Conservation (phyloP, 2,329 filamentous ascomycete genomes). For the Helminthosporium solani region DNA sequence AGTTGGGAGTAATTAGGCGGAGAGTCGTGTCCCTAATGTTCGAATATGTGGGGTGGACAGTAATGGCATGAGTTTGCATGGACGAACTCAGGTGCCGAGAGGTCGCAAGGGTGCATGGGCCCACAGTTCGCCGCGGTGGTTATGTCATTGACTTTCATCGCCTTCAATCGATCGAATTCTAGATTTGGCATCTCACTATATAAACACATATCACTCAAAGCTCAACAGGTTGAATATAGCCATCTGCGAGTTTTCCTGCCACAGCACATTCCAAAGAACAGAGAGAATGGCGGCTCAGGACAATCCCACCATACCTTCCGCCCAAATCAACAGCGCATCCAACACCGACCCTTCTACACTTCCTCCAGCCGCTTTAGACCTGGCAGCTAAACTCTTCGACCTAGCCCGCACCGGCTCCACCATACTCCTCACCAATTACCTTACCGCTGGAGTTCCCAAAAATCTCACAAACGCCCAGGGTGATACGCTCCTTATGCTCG, state of each 20-base stretch:
- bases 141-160: conserved; percentile 28
- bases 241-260: background rate
- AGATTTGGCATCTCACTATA: conserved; percentile 10
- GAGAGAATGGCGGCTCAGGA: too few relatives aligned
- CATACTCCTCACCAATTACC: conserved; percentile 60
- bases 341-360: conserved; percentile 40
- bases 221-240: background rate
- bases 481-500: conserved; percentile 73
- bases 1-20: too few relatives aligned
- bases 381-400: conserved; percentile 67
- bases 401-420: conserved; percentile 62
- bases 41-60: too few relatives aligned
- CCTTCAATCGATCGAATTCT: conserved; percentile 14
- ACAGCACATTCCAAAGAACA: background rate
- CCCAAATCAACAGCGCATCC: conserved; percentile 7
- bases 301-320: too few relatives aligned
- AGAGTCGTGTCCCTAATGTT: too few relatives aligned
- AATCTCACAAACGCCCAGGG: conserved; percentile 74
- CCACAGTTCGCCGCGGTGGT: conserved; percentile 14
- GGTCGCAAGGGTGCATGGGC: background rate
- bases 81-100: background rate
- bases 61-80: background rate
- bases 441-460: conserved; percentile 64
- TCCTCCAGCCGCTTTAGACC: conserved; percentile 64
- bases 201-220: conserved; percentile 1